A percentile compares a stretch with the other conserved stretches of the same genome.
These are phyloP conservation scores for Mycena epipterygia DNA, from an alignment of 768 basidiomycete genomes.

Conservation along the genomic window DNA sequence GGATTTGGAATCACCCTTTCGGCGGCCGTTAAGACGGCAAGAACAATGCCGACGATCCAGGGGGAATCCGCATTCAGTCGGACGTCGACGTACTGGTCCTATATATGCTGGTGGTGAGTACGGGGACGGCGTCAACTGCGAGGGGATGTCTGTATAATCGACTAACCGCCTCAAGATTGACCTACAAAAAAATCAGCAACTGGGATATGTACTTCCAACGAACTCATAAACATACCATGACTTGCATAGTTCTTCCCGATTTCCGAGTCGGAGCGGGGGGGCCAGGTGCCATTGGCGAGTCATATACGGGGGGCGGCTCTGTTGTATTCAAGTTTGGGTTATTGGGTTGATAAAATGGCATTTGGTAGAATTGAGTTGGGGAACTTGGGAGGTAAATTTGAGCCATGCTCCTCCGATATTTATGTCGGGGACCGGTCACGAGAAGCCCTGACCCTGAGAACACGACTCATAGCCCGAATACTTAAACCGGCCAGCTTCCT, in stretches of 20 bases:
- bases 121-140: neutral
- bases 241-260: conserved; percentile 11
- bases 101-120: neutral
- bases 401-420: conserved; percentile 6
- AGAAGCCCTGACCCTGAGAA: conserved; percentile 18
- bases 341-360: conserved; percentile 15
- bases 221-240: conserved; percentile 3
- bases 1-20: conserved; percentile 2
- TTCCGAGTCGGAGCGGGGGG: conserved; percentile 8
- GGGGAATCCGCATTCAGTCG: conserved; percentile 25
- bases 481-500: neutral
- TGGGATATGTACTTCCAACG: neutral
- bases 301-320: neutral
- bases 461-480: conserved; percentile 10
- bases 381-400: neutral
- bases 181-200: conserved; percentile 6
- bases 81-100: conserved; percentile 33
- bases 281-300: neutral
- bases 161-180: conserved; percentile 23
- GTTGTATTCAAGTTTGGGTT: neutral
- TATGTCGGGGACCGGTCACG: conserved; percentile 20
- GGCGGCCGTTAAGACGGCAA: conserved; percentile 11
- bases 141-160: neutral
- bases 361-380: neutral
- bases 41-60: conserved; percentile 25